Evolutionary conservation across 352 stramenopile species (phyloP), one percentile per base, ranked within the genome.

Genomic region (Pythium guiyangense): DNA sequence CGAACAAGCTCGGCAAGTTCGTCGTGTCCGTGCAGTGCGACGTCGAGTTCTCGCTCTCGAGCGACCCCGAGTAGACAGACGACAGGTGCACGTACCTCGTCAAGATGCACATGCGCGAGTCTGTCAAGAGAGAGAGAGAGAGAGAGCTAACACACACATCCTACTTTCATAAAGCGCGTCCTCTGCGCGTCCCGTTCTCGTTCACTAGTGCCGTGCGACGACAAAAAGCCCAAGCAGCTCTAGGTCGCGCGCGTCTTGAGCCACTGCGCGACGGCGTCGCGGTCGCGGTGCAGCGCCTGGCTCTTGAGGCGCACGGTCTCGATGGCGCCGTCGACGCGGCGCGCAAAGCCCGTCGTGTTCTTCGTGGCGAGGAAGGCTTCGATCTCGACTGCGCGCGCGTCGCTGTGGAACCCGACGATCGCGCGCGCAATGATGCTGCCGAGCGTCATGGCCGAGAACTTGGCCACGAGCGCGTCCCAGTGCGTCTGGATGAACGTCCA

Each of bases 1-100:
- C 86, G 18, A 71, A 70, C 20, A 84, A 90, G 62, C 63, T 71
- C 0, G 88, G 88, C 12, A 77, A 73, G 25, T 97, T 97, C 54
- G 86, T 94, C 49, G 60, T 97, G 15, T 90, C 78, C 0, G 87
- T 97, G 42, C 71, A 87, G 51, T 86, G 79, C 61, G 84, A 96
- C 61, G 71, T 70, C 31, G 86, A 95, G 40, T 97, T 96, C 49
- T 73, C 74, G 39, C 72, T 96, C 8, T 67, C 69, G 8, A 56
- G 60, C 14, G 71, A 81, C 15, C n/a, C 61, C 12, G 66, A 75
- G 45, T 78, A 31, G 45, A 54, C 17, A 14, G 35, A 14, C 35
- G 4, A 26, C 17, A 46, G n/a, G 18, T 46, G 42, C n/a, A 42
- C 8, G 29, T 4, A 34, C 4, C 29, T 34, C 29, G 29, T 34